Evolutionary conservation across 2,329 filamentous ascomycete genomes (phyloP), one percentile per base, ranked within the genome.

Genomic region (Emmonsiellopsis sp.): DNA sequence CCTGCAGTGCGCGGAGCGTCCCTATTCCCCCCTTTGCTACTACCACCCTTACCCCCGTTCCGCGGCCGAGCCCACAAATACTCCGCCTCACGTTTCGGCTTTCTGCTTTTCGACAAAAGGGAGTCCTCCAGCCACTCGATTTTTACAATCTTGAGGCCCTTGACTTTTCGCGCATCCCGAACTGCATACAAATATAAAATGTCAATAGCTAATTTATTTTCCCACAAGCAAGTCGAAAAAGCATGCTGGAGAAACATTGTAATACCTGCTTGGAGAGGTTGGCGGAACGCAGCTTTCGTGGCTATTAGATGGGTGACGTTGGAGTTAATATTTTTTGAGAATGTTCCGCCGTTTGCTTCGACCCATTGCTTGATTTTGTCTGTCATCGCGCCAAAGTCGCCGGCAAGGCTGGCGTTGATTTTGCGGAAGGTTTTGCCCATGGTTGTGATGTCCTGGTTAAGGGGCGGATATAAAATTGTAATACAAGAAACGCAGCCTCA

Each of bases 281-380:
- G 68, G 57, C 78, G 76, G 67, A 82, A 90, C 13, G 84, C 79
- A 35, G 82, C 76, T 49, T 78, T 73, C 0, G 81, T 82, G 52
- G 82, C 80, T 20, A 95, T 76, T 0, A 95, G 71, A 68, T 95
- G 89, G 0, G 89, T 49, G 8, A 85, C 80, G 0, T 72, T 62
- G 0, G 74, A 65, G 30, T 74, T 74, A 15, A 89, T 69, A 0
- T 74, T 70, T 1, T 72, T 65, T 0, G 72, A 69, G 63, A 83
- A 85, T 1, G 54, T 67, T 1, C 86, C 89, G 6, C 81, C 82
- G 54, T 86, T 81, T 3, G 73, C 64, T 3, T 73, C 71, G 8
- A 88, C 76, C 87, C 88, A 95, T 40, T 73, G 72, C 37, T 76
- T 76, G 37, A 93, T 76, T 42, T 86, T 79, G 1, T 79, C 73